Percentiles rank a stretch among this genome's conserved stretches.
Conservation (phyloP, 225 moss, liverwort and hornwort genomes). For the Straminergon stramineum region DNA sequence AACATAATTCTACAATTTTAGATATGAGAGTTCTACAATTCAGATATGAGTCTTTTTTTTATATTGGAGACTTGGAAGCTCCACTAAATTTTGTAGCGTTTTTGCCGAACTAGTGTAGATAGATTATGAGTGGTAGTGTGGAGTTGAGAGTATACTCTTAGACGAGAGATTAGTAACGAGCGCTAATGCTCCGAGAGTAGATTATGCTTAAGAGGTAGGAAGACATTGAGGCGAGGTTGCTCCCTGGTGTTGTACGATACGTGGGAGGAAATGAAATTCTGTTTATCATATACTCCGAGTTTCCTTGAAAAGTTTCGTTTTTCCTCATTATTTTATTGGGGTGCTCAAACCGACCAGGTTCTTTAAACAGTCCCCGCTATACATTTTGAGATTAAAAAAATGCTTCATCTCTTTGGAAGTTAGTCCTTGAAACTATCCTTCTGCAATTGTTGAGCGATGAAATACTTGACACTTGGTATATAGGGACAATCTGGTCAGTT, state of each 20-base stretch:
- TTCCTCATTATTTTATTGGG: background rate
- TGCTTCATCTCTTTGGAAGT: background rate
- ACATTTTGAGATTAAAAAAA: background rate
- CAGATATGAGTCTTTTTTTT: background rate
- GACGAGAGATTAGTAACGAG: background rate
- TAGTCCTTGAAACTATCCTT: no score
- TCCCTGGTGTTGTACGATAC: slow-evolving; percentile 26
- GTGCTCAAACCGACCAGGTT: background rate
- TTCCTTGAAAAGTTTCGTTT: background rate
- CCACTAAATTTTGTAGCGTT: slow-evolving; percentile 15
- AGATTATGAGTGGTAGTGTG: background rate
- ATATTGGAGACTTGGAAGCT: background rate
- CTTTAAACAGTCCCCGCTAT: background rate
- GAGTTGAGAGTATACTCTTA: background rate
- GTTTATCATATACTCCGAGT: background rate
- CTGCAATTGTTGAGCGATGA: no score
- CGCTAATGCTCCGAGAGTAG: background rate
- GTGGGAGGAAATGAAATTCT: background rate
- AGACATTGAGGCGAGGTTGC: background rate
- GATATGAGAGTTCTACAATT: background rate
- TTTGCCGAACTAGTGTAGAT: background rate
- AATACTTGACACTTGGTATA: background rate
- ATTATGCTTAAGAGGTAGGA: background rate
- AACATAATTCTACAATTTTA: background rate
- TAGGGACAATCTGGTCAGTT: no score